Percentiles rank a stretch among this genome's conserved stretches.
These are phyloP conservation scores for Tephrocybe sp. DNA, from an alignment of 768 basidiomycete species.

Conservation along the genomic window DNA sequence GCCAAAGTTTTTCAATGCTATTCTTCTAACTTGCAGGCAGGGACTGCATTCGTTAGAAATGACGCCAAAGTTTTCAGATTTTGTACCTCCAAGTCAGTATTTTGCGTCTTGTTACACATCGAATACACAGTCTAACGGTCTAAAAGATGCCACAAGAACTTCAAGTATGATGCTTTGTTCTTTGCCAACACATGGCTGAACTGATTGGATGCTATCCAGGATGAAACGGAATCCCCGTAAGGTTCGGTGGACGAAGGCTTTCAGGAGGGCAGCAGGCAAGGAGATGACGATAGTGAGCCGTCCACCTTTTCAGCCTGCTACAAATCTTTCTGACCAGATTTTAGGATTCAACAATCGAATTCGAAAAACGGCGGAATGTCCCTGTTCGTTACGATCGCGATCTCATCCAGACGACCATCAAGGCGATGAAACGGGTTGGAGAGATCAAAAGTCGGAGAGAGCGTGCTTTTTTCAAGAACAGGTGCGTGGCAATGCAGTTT, in stretches of 20 bases:
- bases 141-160: slow-evolving; percentile 91
- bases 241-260: slow-evolving; percentile 99
- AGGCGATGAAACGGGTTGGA: slow-evolving; percentile 93
- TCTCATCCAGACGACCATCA: slow-evolving; percentile 86
- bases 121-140: background rate
- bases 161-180: slow-evolving; percentile 65
- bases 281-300: slow-evolving; percentile 99
- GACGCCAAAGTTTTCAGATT: slow-evolving; percentile 98
- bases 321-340: slow-evolving; percentile 1
- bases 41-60: slow-evolving; percentile 95
- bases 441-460: slow-evolving; percentile 92
- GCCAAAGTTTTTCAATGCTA: background rate
- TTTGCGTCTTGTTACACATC: background rate
- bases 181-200: slow-evolving; percentile 3
- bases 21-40: slow-evolving; percentile 34
- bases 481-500: slow-evolving; percentile 39
- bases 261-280: slow-evolving; percentile 97
- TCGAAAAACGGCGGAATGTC: slow-evolving; percentile 97
- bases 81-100: slow-evolving; percentile 87
- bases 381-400: slow-evolving; percentile 98
- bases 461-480: slow-evolving; percentile 94
- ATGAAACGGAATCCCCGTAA: slow-evolving; percentile 99
- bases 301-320: slow-evolving; percentile 11
- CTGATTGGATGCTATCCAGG: slow-evolving; percentile 36
- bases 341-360: slow-evolving; percentile 97